phyloP scores from a whole-genome alignment of 345 rosid genomes.

The Citrus maxima region DNA sequence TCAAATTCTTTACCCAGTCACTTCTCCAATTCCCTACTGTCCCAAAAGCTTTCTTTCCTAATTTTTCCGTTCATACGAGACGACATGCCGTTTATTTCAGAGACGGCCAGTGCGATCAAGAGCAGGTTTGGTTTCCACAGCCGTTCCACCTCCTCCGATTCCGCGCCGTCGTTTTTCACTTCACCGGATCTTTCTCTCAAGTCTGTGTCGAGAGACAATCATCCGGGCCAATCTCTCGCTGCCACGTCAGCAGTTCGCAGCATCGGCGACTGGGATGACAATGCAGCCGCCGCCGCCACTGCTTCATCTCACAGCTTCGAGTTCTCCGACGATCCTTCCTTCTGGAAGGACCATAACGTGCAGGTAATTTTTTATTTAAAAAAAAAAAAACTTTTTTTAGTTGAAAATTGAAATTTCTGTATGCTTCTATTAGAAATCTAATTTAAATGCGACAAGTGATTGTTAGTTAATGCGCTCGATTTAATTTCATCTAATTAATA shows the following conservation, averaged over 20 bases:
- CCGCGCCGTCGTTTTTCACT: conserved; percentile 32
- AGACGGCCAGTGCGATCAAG: conserved; percentile 79
- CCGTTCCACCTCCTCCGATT: conserved; percentile 44
- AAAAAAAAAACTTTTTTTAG: too few species aligned
- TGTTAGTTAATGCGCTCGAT: not conserved
- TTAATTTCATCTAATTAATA: conserved; percentile 2
- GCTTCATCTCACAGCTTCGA: conserved; percentile 60
- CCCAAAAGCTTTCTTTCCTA: not conserved
- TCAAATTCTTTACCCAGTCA: not conserved
- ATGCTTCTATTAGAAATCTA: not conserved
- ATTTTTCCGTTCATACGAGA: not conserved
- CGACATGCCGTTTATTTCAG: conserved; percentile 73
- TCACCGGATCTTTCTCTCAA: conserved; percentile 43
- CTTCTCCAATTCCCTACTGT: not conserved
- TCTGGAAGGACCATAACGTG: conserved; percentile 95
- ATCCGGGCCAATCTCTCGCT: conserved; percentile 20
- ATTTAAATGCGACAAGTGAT: not conserved
- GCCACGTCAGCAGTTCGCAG: conserved; percentile 36
- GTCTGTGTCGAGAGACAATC: conserved; percentile 43
- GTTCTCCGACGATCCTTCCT: conserved; percentile 79
- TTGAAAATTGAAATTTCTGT: not conserved
- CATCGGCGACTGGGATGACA: conserved; percentile 42
- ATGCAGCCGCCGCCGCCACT: conserved; percentile 10
- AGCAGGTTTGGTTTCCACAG: conserved; percentile 81
- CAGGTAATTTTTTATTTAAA: conserved; percentile 43